These are phyloP conservation scores for Suillus subalutaceus DNA, from an alignment of 768 basidiomycete genomes.

Conservation along the genomic window DNA sequence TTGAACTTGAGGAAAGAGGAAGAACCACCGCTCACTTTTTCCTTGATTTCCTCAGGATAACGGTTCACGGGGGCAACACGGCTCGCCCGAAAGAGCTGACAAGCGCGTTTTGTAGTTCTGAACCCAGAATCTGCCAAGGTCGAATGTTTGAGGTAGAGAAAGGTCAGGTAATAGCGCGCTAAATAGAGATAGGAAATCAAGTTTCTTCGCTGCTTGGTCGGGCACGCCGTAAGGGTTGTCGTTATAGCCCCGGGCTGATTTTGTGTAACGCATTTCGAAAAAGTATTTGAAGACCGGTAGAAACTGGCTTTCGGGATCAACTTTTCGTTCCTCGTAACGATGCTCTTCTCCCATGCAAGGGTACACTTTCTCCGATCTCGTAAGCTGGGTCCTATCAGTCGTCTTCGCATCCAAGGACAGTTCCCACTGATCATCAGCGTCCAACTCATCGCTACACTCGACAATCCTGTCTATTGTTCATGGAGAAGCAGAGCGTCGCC, in stretches of 20 bases:
- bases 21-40: slow-evolving; percentile 40
- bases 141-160: slow-evolving; percentile 27
- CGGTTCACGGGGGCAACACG: slow-evolving; percentile 6
- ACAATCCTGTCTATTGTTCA: slow-evolving; percentile 16
- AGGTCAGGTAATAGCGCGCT: slow-evolving; percentile 17
- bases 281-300: slow-evolving; percentile 38
- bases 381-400: not conserved
- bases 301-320: slow-evolving; percentile 19
- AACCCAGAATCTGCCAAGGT: slow-evolving; percentile 30
- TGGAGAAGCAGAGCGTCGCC: slow-evolving; percentile 16
- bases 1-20: slow-evolving; percentile 42
- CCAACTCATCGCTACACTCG: not conserved
- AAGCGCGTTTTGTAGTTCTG: slow-evolving; percentile 27
- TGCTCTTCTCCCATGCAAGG: slow-evolving; percentile 25
- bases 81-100: slow-evolving; percentile 25
- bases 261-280: slow-evolving; percentile 47
- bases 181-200: slow-evolving; percentile 28
- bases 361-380: slow-evolving; percentile 25
- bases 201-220: slow-evolving; percentile 25
- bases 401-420: slow-evolving; percentile 7
- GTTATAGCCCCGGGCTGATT: not conserved
- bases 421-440: slow-evolving; percentile 2
- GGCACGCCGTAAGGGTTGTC: slow-evolving; percentile 17
- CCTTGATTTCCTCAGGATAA: slow-evolving; percentile 1
- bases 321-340: slow-evolving; percentile 11